Conservation (phyloP, 2,329 filamentous ascomycete species). For the Xylariaceae sp. region DNA sequence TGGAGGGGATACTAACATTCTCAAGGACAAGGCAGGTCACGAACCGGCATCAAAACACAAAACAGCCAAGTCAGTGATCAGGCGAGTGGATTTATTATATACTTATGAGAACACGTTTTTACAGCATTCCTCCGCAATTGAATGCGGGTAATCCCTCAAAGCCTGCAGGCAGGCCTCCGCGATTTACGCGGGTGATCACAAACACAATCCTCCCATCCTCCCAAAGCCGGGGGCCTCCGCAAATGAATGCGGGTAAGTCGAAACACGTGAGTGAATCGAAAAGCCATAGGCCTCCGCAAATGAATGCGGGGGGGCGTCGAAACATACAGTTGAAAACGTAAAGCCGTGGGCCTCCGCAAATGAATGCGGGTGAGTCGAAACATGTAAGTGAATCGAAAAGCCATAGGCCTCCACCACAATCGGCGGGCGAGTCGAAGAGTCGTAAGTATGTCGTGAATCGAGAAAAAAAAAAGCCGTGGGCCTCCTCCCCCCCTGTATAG, state of each 20-base stretch:
- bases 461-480: no score
- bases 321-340: no score
- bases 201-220: no score
- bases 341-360: no score
- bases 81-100: constrained; percentile 8
- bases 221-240: no score
- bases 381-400: not conserved
- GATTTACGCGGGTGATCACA: no score
- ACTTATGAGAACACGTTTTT: constrained; percentile 6
- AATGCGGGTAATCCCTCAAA: constrained; percentile 5
- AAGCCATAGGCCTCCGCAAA: no score
- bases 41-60: not conserved
- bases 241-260: not conserved
- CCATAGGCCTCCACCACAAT: not conserved
- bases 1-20: no score
- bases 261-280: not conserved
- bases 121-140: constrained; percentile 7
- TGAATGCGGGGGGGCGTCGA: no score
- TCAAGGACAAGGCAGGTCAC: no score
- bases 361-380: not conserved
- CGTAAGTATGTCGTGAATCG: no score
- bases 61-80: not conserved
- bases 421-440: not conserved
- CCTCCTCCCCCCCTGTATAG: no score
- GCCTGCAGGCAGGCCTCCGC: not conserved